A percentile compares a stretch with the other conserved stretches of the same genome.
phyloP scores from a whole-genome alignment of 1,284 basidiomycete species.

The Ceratobasidium sp. region DNA sequence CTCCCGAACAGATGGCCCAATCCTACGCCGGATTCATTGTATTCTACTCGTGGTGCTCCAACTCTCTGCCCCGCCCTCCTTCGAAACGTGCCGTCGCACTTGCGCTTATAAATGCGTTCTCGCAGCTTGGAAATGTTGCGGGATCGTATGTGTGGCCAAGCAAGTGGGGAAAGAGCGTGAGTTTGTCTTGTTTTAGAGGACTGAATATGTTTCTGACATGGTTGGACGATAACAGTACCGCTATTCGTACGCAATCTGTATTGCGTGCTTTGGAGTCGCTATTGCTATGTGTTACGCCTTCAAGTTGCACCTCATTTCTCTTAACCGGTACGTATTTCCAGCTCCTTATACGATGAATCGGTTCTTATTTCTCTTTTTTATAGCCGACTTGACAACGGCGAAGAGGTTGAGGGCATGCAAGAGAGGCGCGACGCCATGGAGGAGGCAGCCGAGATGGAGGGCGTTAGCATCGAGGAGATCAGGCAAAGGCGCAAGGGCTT shows the following conservation, averaged over 20 bases:
- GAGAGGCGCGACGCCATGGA: slow-evolving; percentile 39
- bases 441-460: slow-evolving; percentile 45
- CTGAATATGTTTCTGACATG: not conserved
- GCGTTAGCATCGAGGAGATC: slow-evolving; percentile 44
- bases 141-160: slow-evolving; percentile 73
- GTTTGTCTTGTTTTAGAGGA: not conserved
- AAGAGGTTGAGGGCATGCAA: slow-evolving; percentile 36
- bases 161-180: slow-evolving; percentile 55
- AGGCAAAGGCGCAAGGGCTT: slow-evolving; percentile 56
- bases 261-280: slow-evolving; percentile 53
- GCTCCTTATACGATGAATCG: slow-evolving; percentile 56
- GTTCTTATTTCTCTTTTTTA: not conserved
- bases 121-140: slow-evolving; percentile 76
- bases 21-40: slow-evolving; percentile 76
- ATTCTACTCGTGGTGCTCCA: slow-evolving; percentile 77
- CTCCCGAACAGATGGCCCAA: slow-evolving; percentile 75
- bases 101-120: slow-evolving; percentile 76
- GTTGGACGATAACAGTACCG: slow-evolving; percentile 50
- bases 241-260: slow-evolving; percentile 63
- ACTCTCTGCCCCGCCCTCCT: slow-evolving; percentile 71
- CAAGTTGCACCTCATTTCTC: slow-evolving; percentile 60
- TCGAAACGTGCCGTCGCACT: slow-evolving; percentile 81
- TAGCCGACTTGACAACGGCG: slow-evolving; percentile 36
- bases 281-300: slow-evolving; percentile 68
- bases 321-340: slow-evolving; percentile 61